phyloP scores from a whole-genome alignment of 352 stramenopile species.

The Peronosclerospora sorghi region DNA sequence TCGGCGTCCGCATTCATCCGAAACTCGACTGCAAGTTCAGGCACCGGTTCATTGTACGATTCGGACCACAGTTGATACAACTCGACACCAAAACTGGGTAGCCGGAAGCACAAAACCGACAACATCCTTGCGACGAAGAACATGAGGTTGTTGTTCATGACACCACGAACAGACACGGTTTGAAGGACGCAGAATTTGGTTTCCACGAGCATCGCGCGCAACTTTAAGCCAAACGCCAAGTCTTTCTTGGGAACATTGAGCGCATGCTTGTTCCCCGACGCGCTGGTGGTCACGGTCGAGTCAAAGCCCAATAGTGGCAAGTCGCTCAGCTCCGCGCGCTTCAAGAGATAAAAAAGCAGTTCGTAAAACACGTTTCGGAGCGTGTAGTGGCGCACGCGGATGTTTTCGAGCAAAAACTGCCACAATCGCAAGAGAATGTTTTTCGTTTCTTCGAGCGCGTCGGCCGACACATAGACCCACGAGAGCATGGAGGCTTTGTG shows the following conservation, averaged over 20 bases:
- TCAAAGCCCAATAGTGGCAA: conserved; percentile 77
- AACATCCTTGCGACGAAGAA: conserved; percentile 85
- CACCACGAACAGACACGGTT: conserved; percentile 74
- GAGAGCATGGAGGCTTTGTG: conserved; percentile 86
- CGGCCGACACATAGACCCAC: conserved; percentile 76
- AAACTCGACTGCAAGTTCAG: conserved; percentile 69
- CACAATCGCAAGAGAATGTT: conserved; percentile 75
- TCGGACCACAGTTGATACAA: conserved; percentile 83
- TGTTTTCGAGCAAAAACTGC: conserved; percentile 85
- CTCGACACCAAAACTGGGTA: conserved; percentile 81
- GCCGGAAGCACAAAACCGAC: conserved; percentile 76
- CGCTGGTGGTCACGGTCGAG: conserved; percentile 47
- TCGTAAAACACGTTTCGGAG: conserved; percentile 86
- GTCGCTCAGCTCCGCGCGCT: conserved; percentile 78
- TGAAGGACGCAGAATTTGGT: conserved; percentile 85
- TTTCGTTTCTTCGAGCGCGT: conserved; percentile 81
- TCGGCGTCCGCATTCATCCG: conserved; percentile 73
- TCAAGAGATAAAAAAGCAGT: conserved; percentile 82
- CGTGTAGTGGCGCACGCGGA: conserved; percentile 84
- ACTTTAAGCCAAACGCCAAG: conserved; percentile 73
- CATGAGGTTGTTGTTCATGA: conserved; percentile 90
- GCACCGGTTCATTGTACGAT: conserved; percentile 69
- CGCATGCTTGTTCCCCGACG: conserved; percentile 56
- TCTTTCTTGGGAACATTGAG: conserved; percentile 75
- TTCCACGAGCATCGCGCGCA: conserved; percentile 83